Percentiles rank a stretch among this genome's conserved stretches.
phyloP scores from a whole-genome alignment of 768 basidiomycete genomes.

The Leucocoprinus sp. region DNA sequence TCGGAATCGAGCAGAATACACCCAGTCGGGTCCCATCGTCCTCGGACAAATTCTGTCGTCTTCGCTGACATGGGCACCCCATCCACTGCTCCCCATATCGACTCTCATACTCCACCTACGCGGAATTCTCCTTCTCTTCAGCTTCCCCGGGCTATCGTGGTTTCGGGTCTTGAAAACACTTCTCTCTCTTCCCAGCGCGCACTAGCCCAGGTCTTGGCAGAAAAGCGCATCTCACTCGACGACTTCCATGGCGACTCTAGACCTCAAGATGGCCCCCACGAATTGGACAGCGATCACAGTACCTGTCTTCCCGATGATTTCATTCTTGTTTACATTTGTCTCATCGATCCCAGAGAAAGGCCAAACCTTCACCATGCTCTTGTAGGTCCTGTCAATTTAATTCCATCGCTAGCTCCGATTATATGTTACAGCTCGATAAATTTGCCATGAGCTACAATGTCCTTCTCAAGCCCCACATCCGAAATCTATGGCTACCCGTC shows the following conservation, averaged over 20 bases:
- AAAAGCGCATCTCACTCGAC: slow-evolving; percentile 43
- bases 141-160: slow-evolving; percentile 53
- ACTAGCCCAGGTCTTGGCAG: slow-evolving; percentile 42
- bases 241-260: slow-evolving; percentile 15
- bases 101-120: slow-evolving; percentile 20
- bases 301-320: slow-evolving; percentile 60
- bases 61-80: slow-evolving; percentile 2
- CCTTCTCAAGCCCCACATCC: slow-evolving; percentile 35
- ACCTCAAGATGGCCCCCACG: slow-evolving; percentile 14
- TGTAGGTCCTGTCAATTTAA: slow-evolving; percentile 31
- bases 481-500: slow-evolving; percentile 28
- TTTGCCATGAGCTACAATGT: slow-evolving; percentile 72
- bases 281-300: slow-evolving; percentile 27
- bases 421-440: slow-evolving; percentile 51
- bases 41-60: background rate
- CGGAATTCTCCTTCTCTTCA: slow-evolving; percentile 29
- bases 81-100: background rate
- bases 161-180: slow-evolving; percentile 65
- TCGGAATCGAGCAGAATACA: slow-evolving; percentile 13
- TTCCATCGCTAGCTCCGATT: background rate
- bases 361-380: slow-evolving; percentile 58
- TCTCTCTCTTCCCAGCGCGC: slow-evolving; percentile 47
- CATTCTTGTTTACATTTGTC: slow-evolving; percentile 66
- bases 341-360: slow-evolving; percentile 51
- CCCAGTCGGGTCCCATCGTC: slow-evolving; percentile 7